Conservation (phyloP, 441 rosid genomes). For the Gossypium laxum region DNA sequence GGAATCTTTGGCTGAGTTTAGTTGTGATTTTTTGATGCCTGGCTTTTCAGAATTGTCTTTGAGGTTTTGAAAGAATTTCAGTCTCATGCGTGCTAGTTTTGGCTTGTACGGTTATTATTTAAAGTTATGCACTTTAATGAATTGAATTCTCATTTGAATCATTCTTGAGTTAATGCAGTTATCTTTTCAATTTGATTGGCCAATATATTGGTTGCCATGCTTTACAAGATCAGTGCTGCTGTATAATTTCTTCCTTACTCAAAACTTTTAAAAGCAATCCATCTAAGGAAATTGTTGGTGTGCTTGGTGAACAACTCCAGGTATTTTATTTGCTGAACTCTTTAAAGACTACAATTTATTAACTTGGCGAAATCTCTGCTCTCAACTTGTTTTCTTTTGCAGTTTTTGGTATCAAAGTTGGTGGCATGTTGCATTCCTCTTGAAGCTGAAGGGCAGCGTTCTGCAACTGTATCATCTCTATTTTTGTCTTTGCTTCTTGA, state of each 20-base stretch:
- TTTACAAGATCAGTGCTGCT: constrained; percentile 86
- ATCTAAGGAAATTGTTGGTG: constrained; percentile 52
- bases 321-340: constrained; percentile 29
- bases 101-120: neutral
- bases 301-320: constrained; percentile 94
- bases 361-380: constrained; percentile 5
- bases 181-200: constrained; percentile 79
- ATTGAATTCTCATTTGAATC: constrained; percentile 13
- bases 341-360: neutral
- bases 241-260: constrained; percentile 54
- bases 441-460: constrained; percentile 33
- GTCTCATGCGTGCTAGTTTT: neutral
- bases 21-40: neutral
- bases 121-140: neutral
- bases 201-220: constrained; percentile 56
- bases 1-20: neutral
- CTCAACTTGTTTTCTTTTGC: constrained; percentile 20
- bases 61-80: neutral
- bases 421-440: constrained; percentile 65
- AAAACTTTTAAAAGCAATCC: constrained; percentile 47
- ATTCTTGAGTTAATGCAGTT: constrained; percentile 44
- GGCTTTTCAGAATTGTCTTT: neutral
- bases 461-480: constrained; percentile 46
- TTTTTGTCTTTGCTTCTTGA: constrained; percentile 54
- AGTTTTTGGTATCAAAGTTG: constrained; percentile 92